Evolutionary conservation across 179 eudicot species (phyloP).

Genomic region (Beta lomatogona): DNA sequence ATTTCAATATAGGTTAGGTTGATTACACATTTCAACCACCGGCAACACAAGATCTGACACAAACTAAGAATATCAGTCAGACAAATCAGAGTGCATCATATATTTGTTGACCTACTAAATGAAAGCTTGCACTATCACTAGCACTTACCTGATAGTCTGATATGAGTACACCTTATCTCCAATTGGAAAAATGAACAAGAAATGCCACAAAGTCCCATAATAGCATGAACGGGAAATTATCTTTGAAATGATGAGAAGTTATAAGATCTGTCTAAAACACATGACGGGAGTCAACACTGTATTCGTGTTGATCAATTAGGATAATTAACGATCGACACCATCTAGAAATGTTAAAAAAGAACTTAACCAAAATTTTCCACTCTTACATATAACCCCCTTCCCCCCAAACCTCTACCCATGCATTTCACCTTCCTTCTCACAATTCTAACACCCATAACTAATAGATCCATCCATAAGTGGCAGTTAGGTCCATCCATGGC

Average conservation of each 20-base stretch:
- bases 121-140: too few relatives aligned
- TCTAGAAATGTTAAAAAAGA: background rate
- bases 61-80: background rate
- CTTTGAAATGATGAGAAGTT: background rate
- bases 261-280: background rate
- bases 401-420: too few relatives aligned
- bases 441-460: background rate
- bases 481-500: background rate
- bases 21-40: background rate
- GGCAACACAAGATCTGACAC: background rate
- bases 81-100: too few relatives aligned
- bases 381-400: background rate
- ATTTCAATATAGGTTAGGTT: too few relatives aligned
- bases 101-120: too few relatives aligned
- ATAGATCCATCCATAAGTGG: background rate
- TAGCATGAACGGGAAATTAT: background rate
- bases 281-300: background rate
- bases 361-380: background rate
- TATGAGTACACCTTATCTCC: too few relatives aligned
- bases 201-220: background rate
- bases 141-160: too few relatives aligned
- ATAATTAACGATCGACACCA: background rate
- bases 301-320: background rate
- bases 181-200: too few relatives aligned
- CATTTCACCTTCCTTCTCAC: background rate